Percentiles rank a stretch among this genome's conserved stretches.
Conservation (phyloP, 345 rosid genomes). For the Brassica rapa region DNA sequence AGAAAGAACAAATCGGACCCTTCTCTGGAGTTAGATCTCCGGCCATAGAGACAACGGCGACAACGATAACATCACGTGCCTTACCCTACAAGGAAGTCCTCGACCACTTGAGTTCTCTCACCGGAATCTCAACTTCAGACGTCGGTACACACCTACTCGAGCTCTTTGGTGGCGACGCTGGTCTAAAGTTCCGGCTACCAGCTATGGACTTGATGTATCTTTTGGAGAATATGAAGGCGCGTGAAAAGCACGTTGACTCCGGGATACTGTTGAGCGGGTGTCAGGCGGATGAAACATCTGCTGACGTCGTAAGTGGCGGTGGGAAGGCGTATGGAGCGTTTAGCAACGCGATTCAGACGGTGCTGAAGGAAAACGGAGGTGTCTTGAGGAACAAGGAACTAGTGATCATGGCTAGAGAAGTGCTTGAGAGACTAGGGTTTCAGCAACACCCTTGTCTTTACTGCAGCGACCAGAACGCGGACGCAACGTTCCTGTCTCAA, state of each 20-base stretch:
- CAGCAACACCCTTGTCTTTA: slow-evolving; percentile 84
- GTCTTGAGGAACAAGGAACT: slow-evolving; percentile 55
- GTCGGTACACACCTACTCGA: slow-evolving; percentile 62
- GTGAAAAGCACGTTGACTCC: slow-evolving; percentile 44
- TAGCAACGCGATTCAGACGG: slow-evolving; percentile 65
- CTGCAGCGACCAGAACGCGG: slow-evolving; percentile 68
- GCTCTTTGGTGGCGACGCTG: slow-evolving; percentile 60
- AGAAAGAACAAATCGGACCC: slow-evolving; percentile 81
- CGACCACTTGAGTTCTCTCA: slow-evolving; percentile 56
- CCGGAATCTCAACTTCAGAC: slow-evolving; percentile 56
- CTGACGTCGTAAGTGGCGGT: slow-evolving; percentile 49
- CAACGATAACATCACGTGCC: slow-evolving; percentile 41
- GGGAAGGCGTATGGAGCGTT: slow-evolving; percentile 77
- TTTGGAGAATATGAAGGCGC: slow-evolving; percentile 35
- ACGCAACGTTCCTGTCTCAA: slow-evolving; percentile 53
- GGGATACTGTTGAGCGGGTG: slow-evolving; percentile 83
- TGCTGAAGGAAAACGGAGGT: slow-evolving; percentile 48
- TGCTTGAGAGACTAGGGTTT: slow-evolving; percentile 48
- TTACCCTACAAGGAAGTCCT: slow-evolving; percentile 53
- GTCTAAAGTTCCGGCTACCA: slow-evolving; percentile 55
- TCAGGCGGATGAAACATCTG: slow-evolving; percentile 78
- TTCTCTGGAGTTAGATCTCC: slow-evolving; percentile 27
- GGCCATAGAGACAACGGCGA: background rate
- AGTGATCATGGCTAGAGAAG: slow-evolving; percentile 56
- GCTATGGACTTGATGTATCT: slow-evolving; percentile 34